Evolutionary conservation across 108 stramenopile genomes (phyloP).

Genomic region (Bacterosira constricta): DNA sequence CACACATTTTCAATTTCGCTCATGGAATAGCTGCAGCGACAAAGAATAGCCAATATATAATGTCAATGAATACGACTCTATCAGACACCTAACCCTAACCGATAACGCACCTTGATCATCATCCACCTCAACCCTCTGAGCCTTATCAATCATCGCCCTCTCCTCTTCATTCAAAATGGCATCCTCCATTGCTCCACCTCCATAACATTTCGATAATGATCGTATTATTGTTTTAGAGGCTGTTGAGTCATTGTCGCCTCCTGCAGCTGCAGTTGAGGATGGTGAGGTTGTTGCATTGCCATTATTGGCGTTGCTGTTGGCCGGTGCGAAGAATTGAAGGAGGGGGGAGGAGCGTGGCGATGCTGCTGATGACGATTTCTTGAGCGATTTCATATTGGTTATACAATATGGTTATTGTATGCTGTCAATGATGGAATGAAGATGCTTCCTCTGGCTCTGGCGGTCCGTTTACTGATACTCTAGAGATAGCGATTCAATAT

Average conservation of each 20-base stretch:
- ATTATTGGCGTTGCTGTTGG: neutral
- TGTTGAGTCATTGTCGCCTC: neutral
- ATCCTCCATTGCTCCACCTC: neutral
- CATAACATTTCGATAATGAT: neutral
- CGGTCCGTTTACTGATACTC: no score
- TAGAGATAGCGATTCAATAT: no score
- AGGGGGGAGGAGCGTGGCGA: conserved; percentile 7
- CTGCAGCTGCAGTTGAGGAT: neutral
- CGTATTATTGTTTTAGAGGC: neutral
- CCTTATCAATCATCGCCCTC: neutral
- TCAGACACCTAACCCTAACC: neutral
- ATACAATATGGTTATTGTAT: no score
- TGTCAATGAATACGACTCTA: no score
- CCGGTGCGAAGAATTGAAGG: neutral
- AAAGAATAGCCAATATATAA: neutral
- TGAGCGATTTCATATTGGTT: no score
- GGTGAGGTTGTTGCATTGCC: neutral
- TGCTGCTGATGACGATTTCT: neutral
- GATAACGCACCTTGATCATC: neutral
- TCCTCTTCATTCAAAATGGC: neutral
- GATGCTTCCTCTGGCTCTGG: no score
- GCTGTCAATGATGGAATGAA: no score
- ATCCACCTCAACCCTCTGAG: neutral
- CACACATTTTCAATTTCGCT: no score
- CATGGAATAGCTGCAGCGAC: no score